Evolutionary conservation across 2,329 filamentous ascomycete genomes (phyloP), one percentile per base, ranked within the genome.

Genomic region (Ceratocystis diversiconidia): DNA sequence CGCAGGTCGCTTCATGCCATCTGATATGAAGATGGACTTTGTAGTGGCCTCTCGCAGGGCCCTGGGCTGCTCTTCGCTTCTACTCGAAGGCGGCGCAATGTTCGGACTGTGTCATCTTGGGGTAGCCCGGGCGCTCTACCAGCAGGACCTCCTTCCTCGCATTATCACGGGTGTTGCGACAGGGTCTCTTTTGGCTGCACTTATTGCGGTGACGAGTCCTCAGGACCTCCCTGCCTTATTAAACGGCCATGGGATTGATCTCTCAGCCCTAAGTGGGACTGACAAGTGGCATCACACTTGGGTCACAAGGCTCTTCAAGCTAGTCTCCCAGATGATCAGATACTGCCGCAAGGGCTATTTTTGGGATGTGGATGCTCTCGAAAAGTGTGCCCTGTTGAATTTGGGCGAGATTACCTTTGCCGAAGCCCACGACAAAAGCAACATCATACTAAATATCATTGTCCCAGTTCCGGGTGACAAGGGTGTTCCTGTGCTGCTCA

Each of bases 141-240:
- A 91, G 44, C 83, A 88, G 32, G 89, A 89, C 0, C 76, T 96
- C 17, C 79, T 96, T 59, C 92, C 94, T 3, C 84, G 90, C 55
- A 95, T 96, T 70, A 92, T 97, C 70, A 90, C 90, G 0, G 92
- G 92, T 7, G 95, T 90, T 1, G 92, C 88, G 3, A 95, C 90
- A 0, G 92, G 92, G 15, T 92, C 92, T 7, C 77, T 96, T 71
- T 92, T 96, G 69, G 92, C 91, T 1, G 90, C 91, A 12, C 78
- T 96, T 32, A 89, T 97, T 1, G 88, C 89, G 4, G 88, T 94
- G 19, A 91, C 94, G 73, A 91, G 88, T 0, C 88, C 94, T 70
- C 89, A 91, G 63, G 92, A 96, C 72, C 79, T 97, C 36, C 83
- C 90, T 1, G 80, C 78, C 0, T 86, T 96, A 61, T 77, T 96